A percentile compares a stretch with the other conserved stretches of the same genome.
Evolutionary conservation across 768 basidiomycete genomes (phyloP).

Genomic region (Tricholoma furcatifolium): DNA sequence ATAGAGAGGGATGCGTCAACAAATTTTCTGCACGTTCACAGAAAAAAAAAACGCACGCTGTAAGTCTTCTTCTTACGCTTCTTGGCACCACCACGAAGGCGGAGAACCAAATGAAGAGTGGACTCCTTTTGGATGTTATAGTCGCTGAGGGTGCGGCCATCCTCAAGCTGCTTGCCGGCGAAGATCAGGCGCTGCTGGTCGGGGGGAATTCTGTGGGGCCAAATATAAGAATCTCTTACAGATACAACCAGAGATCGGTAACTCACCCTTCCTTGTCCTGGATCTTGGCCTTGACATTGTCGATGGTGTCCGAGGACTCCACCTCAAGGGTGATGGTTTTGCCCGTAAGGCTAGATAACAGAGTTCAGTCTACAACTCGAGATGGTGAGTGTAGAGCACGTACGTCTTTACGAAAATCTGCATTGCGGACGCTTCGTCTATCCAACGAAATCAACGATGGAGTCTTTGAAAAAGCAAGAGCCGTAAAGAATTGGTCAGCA

Average conservation of each 20-base stretch:
- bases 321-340: slow-evolving; percentile 99
- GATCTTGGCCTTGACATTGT: slow-evolving; percentile 97
- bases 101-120: slow-evolving; percentile 94
- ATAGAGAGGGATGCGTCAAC: slow-evolving; percentile 1
- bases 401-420: slow-evolving; percentile 99
- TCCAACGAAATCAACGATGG: slow-evolving; percentile 89
- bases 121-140: slow-evolving; percentile 99
- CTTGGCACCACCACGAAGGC: slow-evolving; percentile 99
- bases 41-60: slow-evolving; percentile 57
- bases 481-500: slow-evolving; percentile 27
- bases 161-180: slow-evolving; percentile 98
- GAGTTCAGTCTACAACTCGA: not conserved
- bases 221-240: not conserved
- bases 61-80: slow-evolving; percentile 99
- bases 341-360: slow-evolving; percentile 79
- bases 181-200: slow-evolving; percentile 99
- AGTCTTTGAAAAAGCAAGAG: slow-evolving; percentile 89
- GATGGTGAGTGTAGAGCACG: slow-evolving; percentile 24
- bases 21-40: not conserved
- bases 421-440: slow-evolving; percentile 85
- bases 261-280: slow-evolving; percentile 95
- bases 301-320: slow-evolving; percentile 95
- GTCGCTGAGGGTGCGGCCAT: slow-evolving; percentile 93
- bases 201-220: slow-evolving; percentile 65
- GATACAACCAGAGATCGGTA: not conserved